These are phyloP conservation scores for Suillus fuscotomentosus DNA, from an alignment of 768 basidiomycete species.

Conservation along the genomic window DNA sequence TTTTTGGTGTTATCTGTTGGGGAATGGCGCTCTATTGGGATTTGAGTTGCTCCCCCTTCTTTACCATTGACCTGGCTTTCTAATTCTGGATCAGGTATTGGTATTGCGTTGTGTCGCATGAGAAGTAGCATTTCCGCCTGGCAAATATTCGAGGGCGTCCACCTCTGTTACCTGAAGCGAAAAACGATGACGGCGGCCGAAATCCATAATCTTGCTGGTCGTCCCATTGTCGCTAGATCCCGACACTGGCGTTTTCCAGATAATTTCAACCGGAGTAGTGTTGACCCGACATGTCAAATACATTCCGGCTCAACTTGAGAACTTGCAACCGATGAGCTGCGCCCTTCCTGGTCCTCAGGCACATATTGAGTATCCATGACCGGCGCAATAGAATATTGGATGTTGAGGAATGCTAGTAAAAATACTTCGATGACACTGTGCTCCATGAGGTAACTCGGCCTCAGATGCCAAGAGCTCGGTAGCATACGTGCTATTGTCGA, in stretches of 20 bases:
- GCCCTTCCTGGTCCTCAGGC: not conserved
- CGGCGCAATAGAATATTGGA: not conserved
- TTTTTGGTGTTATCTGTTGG: slow-evolving; percentile 80
- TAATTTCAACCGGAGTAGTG: not conserved
- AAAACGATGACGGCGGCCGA: not conserved
- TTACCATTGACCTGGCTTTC: slow-evolving; percentile 71
- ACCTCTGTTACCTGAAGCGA: slow-evolving; percentile 24
- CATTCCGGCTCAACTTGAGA: not conserved
- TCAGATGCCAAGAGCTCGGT: not conserved
- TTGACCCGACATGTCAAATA: not conserved
- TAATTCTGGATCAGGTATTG: slow-evolving; percentile 42
- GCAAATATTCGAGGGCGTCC: slow-evolving; percentile 48
- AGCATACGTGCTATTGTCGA: not conserved
- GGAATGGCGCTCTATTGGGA: slow-evolving; percentile 64
- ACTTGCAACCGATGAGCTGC: not conserved
- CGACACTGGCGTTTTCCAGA: not conserved
- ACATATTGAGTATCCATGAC: not conserved
- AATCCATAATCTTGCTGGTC: not conserved
- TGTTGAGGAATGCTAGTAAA: not conserved
- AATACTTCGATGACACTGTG: not conserved
- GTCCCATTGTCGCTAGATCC: not conserved
- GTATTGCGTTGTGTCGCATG: slow-evolving; percentile 16
- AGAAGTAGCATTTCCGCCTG: slow-evolving; percentile 39
- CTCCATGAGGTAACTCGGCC: not conserved
- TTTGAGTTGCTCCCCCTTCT: slow-evolving; percentile 52